Evolutionary conservation across 306 rosid species (phyloP).

Genomic region (Prinsepia uniflora): DNA sequence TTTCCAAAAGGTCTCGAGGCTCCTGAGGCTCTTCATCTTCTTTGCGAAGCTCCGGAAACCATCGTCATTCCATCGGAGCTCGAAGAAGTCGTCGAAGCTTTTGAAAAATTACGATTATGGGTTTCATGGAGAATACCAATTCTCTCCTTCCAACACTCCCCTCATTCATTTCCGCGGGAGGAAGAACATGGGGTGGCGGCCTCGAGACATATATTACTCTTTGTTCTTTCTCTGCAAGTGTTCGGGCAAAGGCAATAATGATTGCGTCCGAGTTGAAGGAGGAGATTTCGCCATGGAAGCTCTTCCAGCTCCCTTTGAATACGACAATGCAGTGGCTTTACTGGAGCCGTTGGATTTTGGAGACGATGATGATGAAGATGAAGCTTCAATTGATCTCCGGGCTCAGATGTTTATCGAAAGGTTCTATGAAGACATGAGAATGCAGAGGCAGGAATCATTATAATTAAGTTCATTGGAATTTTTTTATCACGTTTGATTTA

Average conservation of each 20-base stretch:
- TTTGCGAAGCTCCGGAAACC: conserved; percentile 41
- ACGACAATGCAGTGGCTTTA: conserved; percentile 18
- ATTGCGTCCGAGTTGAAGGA: conserved; percentile 21
- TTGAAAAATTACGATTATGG: conserved; percentile 36
- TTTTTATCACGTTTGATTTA: background rate
- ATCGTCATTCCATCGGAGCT: conserved; percentile 27
- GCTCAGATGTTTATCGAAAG: conserved; percentile 67
- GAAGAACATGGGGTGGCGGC: conserved; percentile 12
- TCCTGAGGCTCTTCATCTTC: conserved; percentile 34
- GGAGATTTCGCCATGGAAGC: conserved; percentile 31
- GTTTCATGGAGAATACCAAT: conserved; percentile 35
- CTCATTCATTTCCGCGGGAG: conserved; percentile 31
- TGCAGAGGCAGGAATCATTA: conserved; percentile 48
- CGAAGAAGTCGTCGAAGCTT: conserved; percentile 35
- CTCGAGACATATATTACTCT: conserved; percentile 26
- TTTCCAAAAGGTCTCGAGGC: conserved; percentile 36
- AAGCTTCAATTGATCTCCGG: conserved; percentile 55
- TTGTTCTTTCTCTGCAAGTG: conserved; percentile 44
- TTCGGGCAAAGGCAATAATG: conserved; percentile 15
- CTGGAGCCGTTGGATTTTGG: conserved; percentile 35
- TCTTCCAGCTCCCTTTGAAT: conserved; percentile 5
- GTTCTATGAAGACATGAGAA: conserved; percentile 55
- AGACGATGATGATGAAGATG: conserved; percentile 38
- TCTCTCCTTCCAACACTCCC: conserved; percentile 54
- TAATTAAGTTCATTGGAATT: background rate